Evolutionary conservation across 345 rosid species (phyloP).

Genomic region (sweet orange (Citrus sinensis)): DNA sequence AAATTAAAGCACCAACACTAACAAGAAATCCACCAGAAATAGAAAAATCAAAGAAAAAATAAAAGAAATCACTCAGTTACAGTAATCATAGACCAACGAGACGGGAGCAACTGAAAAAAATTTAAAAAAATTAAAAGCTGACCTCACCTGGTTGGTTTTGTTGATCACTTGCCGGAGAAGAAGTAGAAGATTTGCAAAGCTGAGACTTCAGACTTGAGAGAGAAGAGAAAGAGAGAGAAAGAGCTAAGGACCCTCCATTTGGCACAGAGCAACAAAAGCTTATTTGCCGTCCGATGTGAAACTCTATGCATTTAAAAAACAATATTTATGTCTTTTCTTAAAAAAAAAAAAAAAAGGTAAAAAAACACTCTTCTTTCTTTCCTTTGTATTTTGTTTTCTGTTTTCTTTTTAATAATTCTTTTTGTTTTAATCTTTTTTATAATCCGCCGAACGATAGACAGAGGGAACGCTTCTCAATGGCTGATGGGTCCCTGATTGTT

Average conservation of each 20-base stretch:
- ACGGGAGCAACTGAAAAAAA: too few species aligned
- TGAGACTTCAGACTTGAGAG: neutral
- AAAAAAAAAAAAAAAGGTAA: too few species aligned
- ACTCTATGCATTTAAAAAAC: constrained; percentile 45
- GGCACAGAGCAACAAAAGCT: constrained; percentile 34
- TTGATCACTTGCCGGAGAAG: constrained; percentile 22
- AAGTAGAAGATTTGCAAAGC: constrained; percentile 11
- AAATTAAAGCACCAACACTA: neutral
- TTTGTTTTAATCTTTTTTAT: neutral
- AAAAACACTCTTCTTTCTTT: neutral
- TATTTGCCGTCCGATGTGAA: constrained; percentile 47
- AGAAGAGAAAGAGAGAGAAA: constrained; percentile 13
- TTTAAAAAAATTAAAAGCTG: too few species aligned
- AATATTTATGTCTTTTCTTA: constrained; percentile 14
- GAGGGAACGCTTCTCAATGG: too few species aligned
- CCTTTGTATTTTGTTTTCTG: neutral
- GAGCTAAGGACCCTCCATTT: constrained; percentile 53
- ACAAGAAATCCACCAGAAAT: neutral
- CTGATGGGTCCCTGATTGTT: too few species aligned
- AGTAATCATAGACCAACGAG: too few species aligned
- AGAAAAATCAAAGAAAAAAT: neutral
- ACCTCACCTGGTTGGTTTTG: constrained; percentile 12
- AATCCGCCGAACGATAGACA: too few species aligned
- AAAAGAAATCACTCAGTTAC: neutral
- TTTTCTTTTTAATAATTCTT: neutral